Conservation (phyloP, 2,329 filamentous ascomycete species). For the Diaporthe citri region DNA sequence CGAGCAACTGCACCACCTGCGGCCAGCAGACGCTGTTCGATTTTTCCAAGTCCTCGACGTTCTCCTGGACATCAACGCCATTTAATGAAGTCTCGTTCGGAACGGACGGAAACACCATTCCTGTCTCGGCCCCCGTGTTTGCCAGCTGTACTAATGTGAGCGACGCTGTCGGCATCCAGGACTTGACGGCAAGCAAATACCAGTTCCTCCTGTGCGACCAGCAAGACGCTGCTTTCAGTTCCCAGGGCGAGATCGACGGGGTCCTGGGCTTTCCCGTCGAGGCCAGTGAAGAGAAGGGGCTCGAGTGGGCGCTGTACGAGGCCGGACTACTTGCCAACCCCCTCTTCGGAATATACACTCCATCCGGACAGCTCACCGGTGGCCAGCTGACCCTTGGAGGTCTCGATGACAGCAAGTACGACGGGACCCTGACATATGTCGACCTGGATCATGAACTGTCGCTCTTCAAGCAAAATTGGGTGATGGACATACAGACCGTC, state of each 20-base stretch:
- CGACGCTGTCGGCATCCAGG: conserved; percentile 33
- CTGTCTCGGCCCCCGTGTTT: neutral
- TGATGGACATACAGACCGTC: conserved; percentile 44
- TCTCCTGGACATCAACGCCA: conserved; percentile 14
- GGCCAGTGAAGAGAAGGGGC: conserved; percentile 41
- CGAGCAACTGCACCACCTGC: conserved; percentile 37
- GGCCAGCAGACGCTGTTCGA: conserved; percentile 32
- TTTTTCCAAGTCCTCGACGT: conserved; percentile 30
- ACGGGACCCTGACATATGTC: conserved; percentile 44
- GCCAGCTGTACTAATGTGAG: conserved; percentile 25
- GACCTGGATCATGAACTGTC: conserved; percentile 41
- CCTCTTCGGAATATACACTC: conserved; percentile 47
- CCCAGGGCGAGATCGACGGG: conserved; percentile 37
- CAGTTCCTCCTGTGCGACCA: conserved; percentile 34
- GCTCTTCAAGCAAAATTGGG: conserved; percentile 41
- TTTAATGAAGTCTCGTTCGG: conserved; percentile 12
- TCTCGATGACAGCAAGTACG: conserved; percentile 45
- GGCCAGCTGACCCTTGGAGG: conserved; percentile 49
- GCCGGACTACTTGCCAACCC: conserved; percentile 44
- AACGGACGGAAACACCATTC: conserved; percentile 37
- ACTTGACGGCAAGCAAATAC: conserved; percentile 15
- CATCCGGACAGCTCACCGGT: conserved; percentile 41
- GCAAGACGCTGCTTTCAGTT: conserved; percentile 23
- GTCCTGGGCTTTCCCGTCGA: conserved; percentile 35
- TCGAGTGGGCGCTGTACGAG: conserved; percentile 45